A percentile compares a stretch with the other conserved stretches of the same genome.
Conservation (phyloP, 2,329 filamentous ascomycete genomes). For the Simplicillium aogashimaense region DNA sequence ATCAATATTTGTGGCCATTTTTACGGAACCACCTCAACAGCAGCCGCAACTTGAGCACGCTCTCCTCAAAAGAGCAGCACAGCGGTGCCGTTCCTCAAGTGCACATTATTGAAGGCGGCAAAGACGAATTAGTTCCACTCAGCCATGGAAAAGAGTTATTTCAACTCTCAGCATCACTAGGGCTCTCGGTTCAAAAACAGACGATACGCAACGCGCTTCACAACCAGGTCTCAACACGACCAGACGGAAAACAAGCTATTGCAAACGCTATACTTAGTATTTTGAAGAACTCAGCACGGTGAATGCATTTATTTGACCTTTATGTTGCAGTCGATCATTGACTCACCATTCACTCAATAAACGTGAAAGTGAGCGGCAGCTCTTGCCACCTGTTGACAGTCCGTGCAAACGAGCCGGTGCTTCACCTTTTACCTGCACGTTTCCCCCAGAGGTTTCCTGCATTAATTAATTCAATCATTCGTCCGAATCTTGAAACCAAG, state of each 20-base stretch:
- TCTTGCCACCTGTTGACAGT: not conserved
- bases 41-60: conserved; percentile 35
- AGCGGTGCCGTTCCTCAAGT: conserved; percentile 21
- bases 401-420: not conserved
- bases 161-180: conserved; percentile 35
- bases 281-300: conserved; percentile 4
- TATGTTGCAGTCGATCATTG: too few relatives aligned
- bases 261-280: conserved; percentile 28
- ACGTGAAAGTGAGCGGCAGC: too few relatives aligned
- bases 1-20: conserved; percentile 65
- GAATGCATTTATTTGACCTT: too few relatives aligned
- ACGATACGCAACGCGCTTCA: conserved; percentile 41
- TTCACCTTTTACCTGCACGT: too few relatives aligned
- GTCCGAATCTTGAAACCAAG: too few relatives aligned
- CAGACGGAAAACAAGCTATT: conserved; percentile 32
- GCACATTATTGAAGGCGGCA: conserved; percentile 45
- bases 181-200: conserved; percentile 32
- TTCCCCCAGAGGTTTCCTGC: too few relatives aligned
- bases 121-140: conserved; percentile 48
- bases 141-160: conserved; percentile 36
- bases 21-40: conserved; percentile 54
- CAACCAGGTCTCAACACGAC: conserved; percentile 41
- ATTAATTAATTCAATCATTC: too few relatives aligned
- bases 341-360: too few relatives aligned
- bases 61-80: conserved; percentile 19